Conservation (phyloP, 306 rosid genomes). For the Geum urbanum region DNA sequence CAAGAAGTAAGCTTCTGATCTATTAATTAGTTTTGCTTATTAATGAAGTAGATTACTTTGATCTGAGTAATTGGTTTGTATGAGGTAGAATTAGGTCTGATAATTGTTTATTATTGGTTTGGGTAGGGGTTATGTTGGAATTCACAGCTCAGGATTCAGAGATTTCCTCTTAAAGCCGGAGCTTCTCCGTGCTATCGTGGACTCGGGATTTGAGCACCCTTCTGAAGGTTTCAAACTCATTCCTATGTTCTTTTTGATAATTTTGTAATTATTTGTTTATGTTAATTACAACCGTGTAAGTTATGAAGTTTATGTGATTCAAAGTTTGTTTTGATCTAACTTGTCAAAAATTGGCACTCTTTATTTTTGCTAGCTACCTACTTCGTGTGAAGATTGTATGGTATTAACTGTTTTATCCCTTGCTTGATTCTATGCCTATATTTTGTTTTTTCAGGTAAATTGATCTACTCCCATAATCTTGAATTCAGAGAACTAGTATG, state of each 20-base stretch:
- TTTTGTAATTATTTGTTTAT: no score
- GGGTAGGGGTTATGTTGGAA: conserved; percentile 91
- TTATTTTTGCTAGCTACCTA: background rate
- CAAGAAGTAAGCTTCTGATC: conserved; percentile 56
- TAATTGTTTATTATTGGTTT: background rate
- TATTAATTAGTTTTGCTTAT: background rate
- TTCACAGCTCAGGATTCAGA: conserved; percentile 98
- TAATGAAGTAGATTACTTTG: background rate
- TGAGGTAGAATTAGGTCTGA: conserved; percentile 2
- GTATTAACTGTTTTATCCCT: no score
- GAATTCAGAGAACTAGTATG: conserved; percentile 63
- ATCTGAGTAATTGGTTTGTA: background rate
- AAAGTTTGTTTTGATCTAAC: background rate
- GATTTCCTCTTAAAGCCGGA: conserved; percentile 98
- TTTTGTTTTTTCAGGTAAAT: conserved; percentile 64
- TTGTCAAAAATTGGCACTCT: background rate
- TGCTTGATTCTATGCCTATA: conserved; percentile 1
- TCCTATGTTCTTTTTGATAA: background rate
- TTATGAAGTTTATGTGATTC: background rate
- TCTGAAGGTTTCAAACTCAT: conserved; percentile 68
- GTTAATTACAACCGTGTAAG: no score
- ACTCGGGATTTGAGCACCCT: conserved; percentile 99
- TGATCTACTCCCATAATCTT: conserved; percentile 47
- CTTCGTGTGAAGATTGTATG: background rate
- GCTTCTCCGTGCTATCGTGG: conserved; percentile 97